phyloP scores from a whole-genome alignment of 2,329 filamentous ascomycete species.

The Canariomyces notabilis region DNA sequence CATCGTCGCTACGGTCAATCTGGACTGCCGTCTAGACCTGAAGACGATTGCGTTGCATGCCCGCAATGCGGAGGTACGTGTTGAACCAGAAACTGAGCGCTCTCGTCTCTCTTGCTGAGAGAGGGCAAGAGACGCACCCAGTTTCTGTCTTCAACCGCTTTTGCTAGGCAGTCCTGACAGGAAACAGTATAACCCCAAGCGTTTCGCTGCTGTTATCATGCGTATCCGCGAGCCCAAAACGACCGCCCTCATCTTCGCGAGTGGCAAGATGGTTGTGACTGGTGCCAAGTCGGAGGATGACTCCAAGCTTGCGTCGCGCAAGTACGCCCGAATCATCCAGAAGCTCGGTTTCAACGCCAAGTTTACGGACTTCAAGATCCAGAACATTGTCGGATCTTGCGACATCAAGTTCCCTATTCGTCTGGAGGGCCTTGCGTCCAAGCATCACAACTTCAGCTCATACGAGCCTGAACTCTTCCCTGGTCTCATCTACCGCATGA shows the following conservation, averaged over 20 bases:
- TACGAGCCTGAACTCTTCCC: slow-evolving; percentile 99
- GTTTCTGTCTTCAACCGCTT: slow-evolving; percentile 20
- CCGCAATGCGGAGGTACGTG: slow-evolving; percentile 72
- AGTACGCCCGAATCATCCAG: slow-evolving; percentile 98
- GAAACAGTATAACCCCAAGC: slow-evolving; percentile 47
- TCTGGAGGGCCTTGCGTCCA: slow-evolving; percentile 87
- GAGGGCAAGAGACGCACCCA: neutral
- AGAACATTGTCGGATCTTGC: slow-evolving; percentile 98
- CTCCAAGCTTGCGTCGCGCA: slow-evolving; percentile 91
- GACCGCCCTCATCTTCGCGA: slow-evolving; percentile 94
- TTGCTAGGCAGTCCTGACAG: slow-evolving; percentile 30
- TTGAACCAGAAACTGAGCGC: slow-evolving; percentile 12
- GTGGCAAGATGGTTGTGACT: slow-evolving; percentile 98
- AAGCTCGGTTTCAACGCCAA: slow-evolving; percentile 99
- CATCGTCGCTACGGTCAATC: slow-evolving; percentile 97
- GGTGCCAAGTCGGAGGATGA: slow-evolving; percentile 98
- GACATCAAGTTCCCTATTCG: slow-evolving; percentile 99
- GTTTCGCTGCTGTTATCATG: slow-evolving; percentile 99
- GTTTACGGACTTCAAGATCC: slow-evolving; percentile 99
- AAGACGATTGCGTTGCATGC: slow-evolving; percentile 99
- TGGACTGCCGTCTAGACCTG: slow-evolving; percentile 93
- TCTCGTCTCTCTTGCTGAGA: neutral
- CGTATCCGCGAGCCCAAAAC: slow-evolving; percentile 99
- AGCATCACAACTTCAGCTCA: slow-evolving; percentile 98
- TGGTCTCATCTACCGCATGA: slow-evolving; percentile 99